Evolutionary conservation across 192 early-diverging fungal species (phyloP), one percentile per base, ranked within the genome.

Genomic region (Podila epigama): DNA sequence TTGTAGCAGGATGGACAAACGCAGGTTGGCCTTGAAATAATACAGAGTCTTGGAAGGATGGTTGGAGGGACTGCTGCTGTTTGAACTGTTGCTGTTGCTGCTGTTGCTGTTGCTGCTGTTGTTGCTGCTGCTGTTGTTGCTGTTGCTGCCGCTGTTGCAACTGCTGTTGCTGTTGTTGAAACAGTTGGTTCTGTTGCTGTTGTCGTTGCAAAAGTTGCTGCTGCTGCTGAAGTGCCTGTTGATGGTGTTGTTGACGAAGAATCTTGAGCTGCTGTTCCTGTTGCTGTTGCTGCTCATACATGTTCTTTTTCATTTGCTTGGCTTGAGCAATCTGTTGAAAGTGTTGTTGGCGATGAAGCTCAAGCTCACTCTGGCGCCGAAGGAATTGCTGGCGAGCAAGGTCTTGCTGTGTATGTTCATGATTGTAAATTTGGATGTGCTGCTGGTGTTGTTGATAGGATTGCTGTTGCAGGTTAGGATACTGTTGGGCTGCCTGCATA

Each of bases 401-500:
- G 25, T 57, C 22, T 29, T 54, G 58, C 16, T 55, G 63, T 15
- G 54, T 61, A 1, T 64, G 62, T 32, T 72, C 61, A 15, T 39
- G 59, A 3, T 33, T 57, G 7, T 33, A 33, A 33, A 33, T 31
- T n/a, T 66, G 64, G 20, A 29, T 35, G 25, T 68, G 66, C 25
- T 59, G 37, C 53, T 56, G 51, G 18, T 40, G 63, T 13, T 56
- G 63, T 40, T 60, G 58, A 28, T 65, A 72, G 2, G 69, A 52
- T 15, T 72, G 69, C 31, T 54, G 48, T n/a, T 63, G 50, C 25
- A 58, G 6, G 33, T 68, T 68, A 0, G 53, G 41, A 28, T 70
- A 55, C 44, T 72, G 59, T 34, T 72, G 61, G 16, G 36, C 13
- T 12, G 56, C 57, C 34, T 70, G 69, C 69, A 70, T 70, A 9